These are phyloP conservation scores for Hyaloperonospora brassicae DNA, from an alignment of 352 stramenopile genomes.

Conservation along the genomic window DNA sequence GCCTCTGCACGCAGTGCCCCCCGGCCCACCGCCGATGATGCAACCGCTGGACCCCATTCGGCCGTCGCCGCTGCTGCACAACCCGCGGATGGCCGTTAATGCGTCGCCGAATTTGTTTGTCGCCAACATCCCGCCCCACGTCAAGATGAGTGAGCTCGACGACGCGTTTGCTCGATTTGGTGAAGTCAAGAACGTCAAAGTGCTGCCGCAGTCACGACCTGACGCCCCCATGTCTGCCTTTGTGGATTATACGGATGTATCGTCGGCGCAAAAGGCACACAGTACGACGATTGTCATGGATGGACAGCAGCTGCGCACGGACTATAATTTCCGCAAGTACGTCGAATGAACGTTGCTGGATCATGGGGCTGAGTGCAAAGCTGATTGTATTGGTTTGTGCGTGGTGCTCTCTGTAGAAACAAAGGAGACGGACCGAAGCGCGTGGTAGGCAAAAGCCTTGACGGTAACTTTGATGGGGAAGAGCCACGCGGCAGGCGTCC, in stretches of 20 bases:
- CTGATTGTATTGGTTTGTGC: background rate
- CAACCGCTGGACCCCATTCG: background rate
- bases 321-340: constrained; percentile 51
- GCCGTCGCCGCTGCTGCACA: constrained; percentile 20
- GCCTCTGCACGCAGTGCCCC: constrained; percentile 1
- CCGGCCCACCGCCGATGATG: constrained; percentile 2
- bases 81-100: constrained; percentile 10
- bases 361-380: background rate
- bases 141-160: constrained; percentile 53
- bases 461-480: constrained; percentile 17
- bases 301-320: constrained; percentile 34
- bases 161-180: constrained; percentile 50
- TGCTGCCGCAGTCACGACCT: constrained; percentile 33
- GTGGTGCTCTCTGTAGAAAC: constrained; percentile 11
- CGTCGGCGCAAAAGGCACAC: constrained; percentile 37
- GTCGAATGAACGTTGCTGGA: background rate
- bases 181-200: constrained; percentile 55
- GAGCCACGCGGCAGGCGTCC: constrained; percentile 6
- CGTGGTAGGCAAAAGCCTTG: constrained; percentile 12
- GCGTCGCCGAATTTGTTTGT: constrained; percentile 50
- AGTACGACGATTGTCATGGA: constrained; percentile 34
- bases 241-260: constrained; percentile 44
- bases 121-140: constrained; percentile 53
- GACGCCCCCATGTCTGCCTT: constrained; percentile 58
- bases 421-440: constrained; percentile 21